Evolutionary conservation across 495 filamentous ascomycete genomes (phyloP), one percentile per base, ranked within the genome.

Genomic region (Annulohypoxylon nitens): DNA sequence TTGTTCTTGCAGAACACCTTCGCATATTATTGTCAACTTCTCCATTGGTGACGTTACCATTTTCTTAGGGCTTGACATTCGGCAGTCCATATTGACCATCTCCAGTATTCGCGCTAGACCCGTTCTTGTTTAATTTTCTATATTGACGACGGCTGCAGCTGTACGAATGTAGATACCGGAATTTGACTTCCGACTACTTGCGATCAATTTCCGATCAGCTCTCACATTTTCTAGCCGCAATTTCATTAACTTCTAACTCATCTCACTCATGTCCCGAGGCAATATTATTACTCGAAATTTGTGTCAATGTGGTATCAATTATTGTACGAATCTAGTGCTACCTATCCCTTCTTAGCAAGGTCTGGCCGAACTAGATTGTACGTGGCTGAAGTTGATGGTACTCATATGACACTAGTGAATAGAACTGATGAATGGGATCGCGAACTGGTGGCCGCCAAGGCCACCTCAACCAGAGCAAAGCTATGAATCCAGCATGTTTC

Each of bases 261-360:
- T 48, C 41, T 70, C 37, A 67, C 62, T 67, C 62, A 63, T 48
- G 33, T 53, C 39, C 54, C 57, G 41, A 41, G 25, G 34, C 41
- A 47, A 47, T 47, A 47, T 18, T 57, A 55, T 51, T 51, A 37
- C 51, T 61, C 43, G 23, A 43, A 43, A 64, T 14, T 67, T 69
- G 61, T 73, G 47, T 25, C 50, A 66, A 74, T 65, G 48, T 69
- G 34, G 66, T 75, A 55, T 75, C 63, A 67, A 75, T 70, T 75
- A 70, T 64, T 33, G 67, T 67, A 62, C 39, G 36, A 41, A 61
- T 58, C 36, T 67, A 55, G 58, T 54, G 36, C 36, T 68, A 54
- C 50, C 50, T 54, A 67, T 67, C 67, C 62, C 63, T 54, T 41
- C 54, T 47, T 41, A 60, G 11, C 18, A 41, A 30, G 55, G 65